Conservation (phyloP, 345 rosid genomes). For the Linum usitatissimum region DNA sequence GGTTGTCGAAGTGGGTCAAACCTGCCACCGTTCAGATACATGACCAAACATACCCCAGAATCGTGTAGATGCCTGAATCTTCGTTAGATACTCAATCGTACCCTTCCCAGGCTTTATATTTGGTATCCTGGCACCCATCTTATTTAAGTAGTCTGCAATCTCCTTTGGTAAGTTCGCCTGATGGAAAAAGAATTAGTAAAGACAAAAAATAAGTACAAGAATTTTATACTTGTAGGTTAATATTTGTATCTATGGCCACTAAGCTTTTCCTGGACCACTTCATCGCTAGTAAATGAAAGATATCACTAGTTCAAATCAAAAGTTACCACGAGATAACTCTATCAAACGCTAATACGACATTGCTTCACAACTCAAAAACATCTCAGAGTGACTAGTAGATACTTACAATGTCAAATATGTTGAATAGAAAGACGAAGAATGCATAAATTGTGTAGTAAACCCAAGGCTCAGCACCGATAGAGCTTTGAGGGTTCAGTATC, state of each 20-base stretch:
- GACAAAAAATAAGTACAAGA: background rate
- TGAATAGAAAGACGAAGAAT: conserved; percentile 79
- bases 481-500: conserved; percentile 74
- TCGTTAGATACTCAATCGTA: conserved; percentile 67
- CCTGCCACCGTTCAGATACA: background rate
- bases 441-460: conserved; percentile 84
- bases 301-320: background rate
- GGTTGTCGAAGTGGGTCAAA: background rate
- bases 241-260: background rate
- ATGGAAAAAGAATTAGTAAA: background rate
- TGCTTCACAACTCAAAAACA: background rate
- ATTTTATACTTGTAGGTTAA: background rate
- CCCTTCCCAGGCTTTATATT: conserved; percentile 91
- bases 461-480: conserved; percentile 83
- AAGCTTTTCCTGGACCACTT: background rate
- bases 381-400: conserved; percentile 10
- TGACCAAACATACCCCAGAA: conserved; percentile 65
- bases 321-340: background rate
- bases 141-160: conserved; percentile 84
- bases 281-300: background rate
- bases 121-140: conserved; percentile 98
- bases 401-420: conserved; percentile 95
- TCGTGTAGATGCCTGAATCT: conserved; percentile 90
- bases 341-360: background rate
- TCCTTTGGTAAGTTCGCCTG: conserved; percentile 98